Conservation (phyloP, 1,284 basidiomycete species). For the Mycosarcoma mackinlayi region DNA sequence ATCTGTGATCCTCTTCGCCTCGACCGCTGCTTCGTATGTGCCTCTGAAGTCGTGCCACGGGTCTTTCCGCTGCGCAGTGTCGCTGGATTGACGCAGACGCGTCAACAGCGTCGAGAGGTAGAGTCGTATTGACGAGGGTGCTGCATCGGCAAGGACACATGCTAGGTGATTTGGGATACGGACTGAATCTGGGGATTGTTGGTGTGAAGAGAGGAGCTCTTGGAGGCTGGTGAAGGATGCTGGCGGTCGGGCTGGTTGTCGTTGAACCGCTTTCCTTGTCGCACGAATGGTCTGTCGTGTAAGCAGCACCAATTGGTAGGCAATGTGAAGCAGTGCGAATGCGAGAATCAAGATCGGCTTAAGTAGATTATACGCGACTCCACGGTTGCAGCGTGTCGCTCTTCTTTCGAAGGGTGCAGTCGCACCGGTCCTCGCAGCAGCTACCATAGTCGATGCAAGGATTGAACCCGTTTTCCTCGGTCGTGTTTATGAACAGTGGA, state of each 20-base stretch:
- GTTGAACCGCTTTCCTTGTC: not conserved
- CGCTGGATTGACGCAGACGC: not conserved
- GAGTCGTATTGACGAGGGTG: conserved; percentile 26
- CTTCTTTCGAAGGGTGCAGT: not conserved
- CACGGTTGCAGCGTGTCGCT: not conserved
- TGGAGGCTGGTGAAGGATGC: conserved; percentile 10
- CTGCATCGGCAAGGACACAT: conserved; percentile 26
- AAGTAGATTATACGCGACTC: conserved; percentile 17
- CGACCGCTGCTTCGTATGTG: conserved; percentile 10
- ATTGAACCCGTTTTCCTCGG: not conserved
- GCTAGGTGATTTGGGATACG: conserved; percentile 30
- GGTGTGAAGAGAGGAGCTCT: conserved; percentile 14
- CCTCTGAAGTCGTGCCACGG: conserved; percentile 13
- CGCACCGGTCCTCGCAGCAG: not conserved
- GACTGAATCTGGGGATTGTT: not conserved
- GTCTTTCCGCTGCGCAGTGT: not conserved
- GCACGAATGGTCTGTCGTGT: not conserved
- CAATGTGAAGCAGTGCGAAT: conserved; percentile 26
- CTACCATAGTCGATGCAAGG: not conserved
- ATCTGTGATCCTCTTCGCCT: conserved; percentile 24
- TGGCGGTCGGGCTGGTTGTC: not conserved
- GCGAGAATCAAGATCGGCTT: conserved; percentile 23
- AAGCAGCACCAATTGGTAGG: conserved; percentile 20
- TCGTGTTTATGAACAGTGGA: not conserved
- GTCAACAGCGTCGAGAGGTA: conserved; percentile 15